Evolutionary conservation across 306 rosid species (phyloP).

Genomic region (Casuarina cunninghamiana): DNA sequence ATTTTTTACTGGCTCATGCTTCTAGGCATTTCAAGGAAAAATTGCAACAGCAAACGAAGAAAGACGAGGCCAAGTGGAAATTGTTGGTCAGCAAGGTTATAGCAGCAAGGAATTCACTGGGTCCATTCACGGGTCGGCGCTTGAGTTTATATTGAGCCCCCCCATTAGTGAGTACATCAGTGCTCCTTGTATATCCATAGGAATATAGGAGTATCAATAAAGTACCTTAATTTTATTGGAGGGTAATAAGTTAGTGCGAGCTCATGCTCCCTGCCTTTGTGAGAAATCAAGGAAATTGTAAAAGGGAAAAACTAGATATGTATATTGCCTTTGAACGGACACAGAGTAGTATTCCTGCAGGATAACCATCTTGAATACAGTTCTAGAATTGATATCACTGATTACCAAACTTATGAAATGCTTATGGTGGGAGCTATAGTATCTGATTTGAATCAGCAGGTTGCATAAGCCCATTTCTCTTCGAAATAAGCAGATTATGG

Average conservation of each 20-base stretch:
- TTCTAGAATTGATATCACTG: background rate
- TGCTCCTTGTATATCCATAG: background rate
- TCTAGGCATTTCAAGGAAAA: slow-evolving; percentile 45
- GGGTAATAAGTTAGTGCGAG: background rate
- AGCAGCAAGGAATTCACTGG: slow-evolving; percentile 25
- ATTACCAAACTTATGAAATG: background rate
- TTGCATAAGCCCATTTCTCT: too few relatives aligned
- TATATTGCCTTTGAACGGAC: background rate
- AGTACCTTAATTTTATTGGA: background rate
- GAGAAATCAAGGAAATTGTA: background rate
- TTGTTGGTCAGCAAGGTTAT: slow-evolving; percentile 47
- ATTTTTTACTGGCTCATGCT: background rate
- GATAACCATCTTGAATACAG: background rate
- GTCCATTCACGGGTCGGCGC: slow-evolving; percentile 18
- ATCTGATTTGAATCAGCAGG: background rate
- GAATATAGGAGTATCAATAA: background rate
- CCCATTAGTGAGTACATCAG: background rate
- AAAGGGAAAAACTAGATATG: background rate
- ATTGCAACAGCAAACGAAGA: slow-evolving; percentile 43
- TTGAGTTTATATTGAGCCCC: slow-evolving; percentile 18
- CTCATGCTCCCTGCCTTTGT: background rate
- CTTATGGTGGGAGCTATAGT: background rate
- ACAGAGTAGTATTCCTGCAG: background rate
- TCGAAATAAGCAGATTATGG: too few relatives aligned
- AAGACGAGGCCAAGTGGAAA: slow-evolving; percentile 49